Evolutionary conservation across 345 rosid species (phyloP).

Genomic region (Eucalyptus cloeziana): DNA sequence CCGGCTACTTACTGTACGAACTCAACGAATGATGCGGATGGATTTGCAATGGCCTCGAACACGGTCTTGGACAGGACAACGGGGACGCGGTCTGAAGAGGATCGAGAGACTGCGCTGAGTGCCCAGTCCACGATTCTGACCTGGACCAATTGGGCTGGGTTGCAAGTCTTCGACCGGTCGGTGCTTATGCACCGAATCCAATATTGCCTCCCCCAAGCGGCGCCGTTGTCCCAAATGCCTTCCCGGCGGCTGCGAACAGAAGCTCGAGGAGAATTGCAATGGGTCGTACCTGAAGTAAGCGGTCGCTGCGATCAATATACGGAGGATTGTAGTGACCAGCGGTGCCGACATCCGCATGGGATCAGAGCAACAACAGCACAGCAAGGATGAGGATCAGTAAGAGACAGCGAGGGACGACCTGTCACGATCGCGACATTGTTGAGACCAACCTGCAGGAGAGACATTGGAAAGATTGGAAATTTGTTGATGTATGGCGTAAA

Average conservation of each 20-base stretch:
- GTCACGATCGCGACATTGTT: not conserved
- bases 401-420: not conserved
- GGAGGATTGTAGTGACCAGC: slow-evolving; percentile 27
- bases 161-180: slow-evolving; percentile 6
- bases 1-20: slow-evolving; percentile 21
- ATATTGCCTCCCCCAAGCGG: slow-evolving; percentile 44
- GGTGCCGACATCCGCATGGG: slow-evolving; percentile 21
- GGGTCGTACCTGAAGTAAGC: slow-evolving; percentile 29
- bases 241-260: slow-evolving; percentile 43
- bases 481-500: not conserved
- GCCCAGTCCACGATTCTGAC: slow-evolving; percentile 37
- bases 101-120: slow-evolving; percentile 11
- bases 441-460: not conserved
- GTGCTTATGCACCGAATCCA: slow-evolving; percentile 41
- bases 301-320: slow-evolving; percentile 22
- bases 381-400: not conserved
- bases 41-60: slow-evolving; percentile 16
- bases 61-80: slow-evolving; percentile 33
- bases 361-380: not conserved
- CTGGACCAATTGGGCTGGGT: slow-evolving; percentile 5
- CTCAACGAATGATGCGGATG: slow-evolving; percentile 15
- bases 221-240: slow-evolving; percentile 61
- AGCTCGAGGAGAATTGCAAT: slow-evolving; percentile 28
- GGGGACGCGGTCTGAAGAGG: slow-evolving; percentile 12
- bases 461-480: not conserved